These are phyloP conservation scores for Fusarium oligoseptatum DNA, from an alignment of 2,329 filamentous ascomycete species.

Conservation along the genomic window DNA sequence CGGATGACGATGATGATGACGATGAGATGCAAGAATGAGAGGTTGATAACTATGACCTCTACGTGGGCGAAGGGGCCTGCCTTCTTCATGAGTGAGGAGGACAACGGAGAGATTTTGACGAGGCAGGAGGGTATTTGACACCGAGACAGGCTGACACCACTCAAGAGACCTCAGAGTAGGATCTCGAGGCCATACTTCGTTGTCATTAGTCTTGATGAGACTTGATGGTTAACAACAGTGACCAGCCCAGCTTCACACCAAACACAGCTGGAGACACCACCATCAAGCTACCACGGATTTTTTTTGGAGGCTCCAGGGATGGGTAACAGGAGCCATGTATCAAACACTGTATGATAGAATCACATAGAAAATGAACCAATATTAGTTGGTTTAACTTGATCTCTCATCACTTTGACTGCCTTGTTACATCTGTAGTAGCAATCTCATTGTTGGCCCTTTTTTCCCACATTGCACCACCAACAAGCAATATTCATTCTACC, in stretches of 20 bases:
- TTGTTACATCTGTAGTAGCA: not conserved
- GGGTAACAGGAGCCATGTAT: not conserved
- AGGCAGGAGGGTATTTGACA: not conserved
- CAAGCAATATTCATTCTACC: not conserved
- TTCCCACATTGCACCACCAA: not conserved
- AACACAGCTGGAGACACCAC: not conserved
- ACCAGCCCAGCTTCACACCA: not conserved
- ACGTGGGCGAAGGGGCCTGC: not conserved
- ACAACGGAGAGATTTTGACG: not conserved
- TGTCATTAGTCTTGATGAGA: not conserved
- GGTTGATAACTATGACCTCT: not conserved
- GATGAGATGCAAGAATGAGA: not conserved
- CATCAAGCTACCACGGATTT: not conserved
- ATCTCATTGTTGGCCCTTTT: not conserved
- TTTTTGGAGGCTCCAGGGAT: not conserved
- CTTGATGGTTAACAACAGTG: not conserved
- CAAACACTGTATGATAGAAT: not conserved
- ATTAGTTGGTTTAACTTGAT: not conserved
- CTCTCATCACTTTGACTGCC: not conserved
- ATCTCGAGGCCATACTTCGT: not conserved
- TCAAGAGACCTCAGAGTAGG: not conserved
- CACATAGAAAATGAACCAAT: not conserved
- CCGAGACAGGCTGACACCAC: not conserved
- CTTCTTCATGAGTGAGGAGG: not conserved
- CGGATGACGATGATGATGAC: slow-evolving; percentile 15